A percentile compares a stretch with the other conserved stretches of the same genome.
Conservation (phyloP, 768 basidiomycete species). For the Collybia sp. region DNA sequence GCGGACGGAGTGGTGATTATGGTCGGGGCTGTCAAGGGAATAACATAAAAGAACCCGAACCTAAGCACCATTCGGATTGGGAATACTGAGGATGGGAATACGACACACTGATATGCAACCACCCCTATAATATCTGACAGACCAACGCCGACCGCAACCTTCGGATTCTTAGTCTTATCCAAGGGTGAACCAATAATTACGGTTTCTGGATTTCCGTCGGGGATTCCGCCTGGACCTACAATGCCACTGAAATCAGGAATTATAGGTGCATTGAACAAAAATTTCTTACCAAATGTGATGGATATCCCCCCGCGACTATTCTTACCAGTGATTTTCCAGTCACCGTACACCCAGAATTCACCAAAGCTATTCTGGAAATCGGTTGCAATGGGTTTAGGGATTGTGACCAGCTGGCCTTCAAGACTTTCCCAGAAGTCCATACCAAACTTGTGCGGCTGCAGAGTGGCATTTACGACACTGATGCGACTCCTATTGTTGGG, state of each 20-base stretch:
- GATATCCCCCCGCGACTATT: conserved; percentile 54
- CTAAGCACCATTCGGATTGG: conserved; percentile 11
- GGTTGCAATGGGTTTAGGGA: conserved; percentile 41
- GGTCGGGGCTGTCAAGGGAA: conserved; percentile 51
- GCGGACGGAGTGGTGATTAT: conserved; percentile 34
- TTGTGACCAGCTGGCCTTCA: conserved; percentile 51
- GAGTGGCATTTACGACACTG: conserved; percentile 37
- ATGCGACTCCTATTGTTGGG: conserved; percentile 49
- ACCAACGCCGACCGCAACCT: conserved; percentile 37
- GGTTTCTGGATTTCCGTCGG: conserved; percentile 54
- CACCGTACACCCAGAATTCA: conserved; percentile 56
- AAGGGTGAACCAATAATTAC: conserved; percentile 50
- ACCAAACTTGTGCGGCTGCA: conserved; percentile 48
- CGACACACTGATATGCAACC: conserved; percentile 45
- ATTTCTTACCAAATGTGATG: conserved; percentile 37
- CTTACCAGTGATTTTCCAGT: conserved; percentile 50
- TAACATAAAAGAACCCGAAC: conserved; percentile 52
- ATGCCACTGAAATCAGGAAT: not conserved
- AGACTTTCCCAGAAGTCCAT: conserved; percentile 65
- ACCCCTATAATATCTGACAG: conserved; percentile 52
- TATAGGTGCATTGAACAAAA: not conserved
- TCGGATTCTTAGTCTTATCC: conserved; percentile 48
- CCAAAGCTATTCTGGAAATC: conserved; percentile 49
- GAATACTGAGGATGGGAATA: not conserved
- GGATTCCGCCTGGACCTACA: conserved; percentile 42